Evolutionary conservation across 179 eudicot species (phyloP), one percentile per base, ranked within the genome.

Genomic region (Sideroxylon spinosum): DNA sequence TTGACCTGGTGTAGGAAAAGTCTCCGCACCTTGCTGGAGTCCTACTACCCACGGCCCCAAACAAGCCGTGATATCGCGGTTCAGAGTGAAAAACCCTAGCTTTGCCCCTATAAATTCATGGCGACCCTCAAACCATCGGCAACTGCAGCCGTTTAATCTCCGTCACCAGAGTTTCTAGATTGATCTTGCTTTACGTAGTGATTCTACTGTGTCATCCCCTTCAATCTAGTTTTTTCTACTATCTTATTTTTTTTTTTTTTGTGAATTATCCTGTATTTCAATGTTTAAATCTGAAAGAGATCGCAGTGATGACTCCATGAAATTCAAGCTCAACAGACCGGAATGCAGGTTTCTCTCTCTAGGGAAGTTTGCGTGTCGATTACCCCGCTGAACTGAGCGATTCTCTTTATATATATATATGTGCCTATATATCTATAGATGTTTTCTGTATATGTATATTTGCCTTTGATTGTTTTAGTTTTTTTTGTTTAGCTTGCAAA

Each of bases 291-390:
- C 22, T 14, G 61, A 23, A 22, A 75, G 74, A 70, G 70, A 68
- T 83, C 79, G 86, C 81, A 11, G 29, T 84, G 86, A 84, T 75
- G 89, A 88, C 89, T 83, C 50, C 76, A 72, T 28, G 44, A 88
- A 76, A 84, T 86, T 88, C 90, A 88, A 88, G 90, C 90, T 88
- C 88, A 87, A 87, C 90, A 87, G 88, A 86, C 90, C 88, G 84
- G 81, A 87, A 71, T 84, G 87, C 88, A 84, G 87, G 79, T 26
- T 57, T 50, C 56, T 70, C 76, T 78, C 50, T 68, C 20, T 48
- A 62, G 68, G 1, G 79, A 20, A 61, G 56, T 62, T 83, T 87
- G 88, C 88, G 81, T 85, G 88, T 87, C 90, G 90, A 87, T 13
- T 4, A 63, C 6, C 88, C 90, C 86, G 86, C 90, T 87, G 86